phyloP scores from a whole-genome alignment of 495 filamentous ascomycete genomes.

The Symbiotaphrina buchneri region DNA sequence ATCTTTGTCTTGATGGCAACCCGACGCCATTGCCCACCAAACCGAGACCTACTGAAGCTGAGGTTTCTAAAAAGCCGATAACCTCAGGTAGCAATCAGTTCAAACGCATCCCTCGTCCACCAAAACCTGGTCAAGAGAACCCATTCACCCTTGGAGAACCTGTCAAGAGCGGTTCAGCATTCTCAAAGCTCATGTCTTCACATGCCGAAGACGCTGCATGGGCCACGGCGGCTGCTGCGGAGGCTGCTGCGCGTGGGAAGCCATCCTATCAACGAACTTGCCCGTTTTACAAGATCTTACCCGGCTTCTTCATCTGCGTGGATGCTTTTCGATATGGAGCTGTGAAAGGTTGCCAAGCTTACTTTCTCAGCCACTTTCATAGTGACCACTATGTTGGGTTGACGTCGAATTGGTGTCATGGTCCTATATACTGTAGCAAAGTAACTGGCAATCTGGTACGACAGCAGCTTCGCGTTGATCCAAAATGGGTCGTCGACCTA shows the following conservation, averaged over 20 bases:
- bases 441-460: slow-evolving; percentile 80
- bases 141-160: slow-evolving; percentile 33
- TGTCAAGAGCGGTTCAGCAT: slow-evolving; percentile 33
- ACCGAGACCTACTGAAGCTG: slow-evolving; percentile 2
- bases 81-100: slow-evolving; percentile 20
- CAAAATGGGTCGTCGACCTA: slow-evolving; percentile 64
- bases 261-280: slow-evolving; percentile 76
- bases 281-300: slow-evolving; percentile 96
- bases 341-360: slow-evolving; percentile 76
- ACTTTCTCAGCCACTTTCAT: slow-evolving; percentile 96
- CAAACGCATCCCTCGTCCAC: slow-evolving; percentile 36
- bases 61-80: slow-evolving; percentile 2
- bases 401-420: slow-evolving; percentile 71
- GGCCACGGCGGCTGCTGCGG: slow-evolving; percentile 63
- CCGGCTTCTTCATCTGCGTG: slow-evolving; percentile 75
- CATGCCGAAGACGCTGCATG: slow-evolving; percentile 83
- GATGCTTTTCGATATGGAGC: slow-evolving; percentile 94
- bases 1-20: slow-evolving; percentile 76
- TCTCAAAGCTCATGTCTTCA: slow-evolving; percentile 75
- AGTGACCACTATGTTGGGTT: slow-evolving; percentile 93
- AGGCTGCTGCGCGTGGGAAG: slow-evolving; percentile 62
- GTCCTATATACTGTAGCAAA: slow-evolving; percentile 88
- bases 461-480: slow-evolving; percentile 64
- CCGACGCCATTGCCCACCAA: slow-evolving; percentile 30
- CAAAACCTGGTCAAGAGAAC: slow-evolving; percentile 54